Percentiles rank a stretch among this genome's conserved stretches.
Evolutionary conservation across 2,329 filamentous ascomycete species (phyloP).

Genomic region (Pezicula neosporulosa): DNA sequence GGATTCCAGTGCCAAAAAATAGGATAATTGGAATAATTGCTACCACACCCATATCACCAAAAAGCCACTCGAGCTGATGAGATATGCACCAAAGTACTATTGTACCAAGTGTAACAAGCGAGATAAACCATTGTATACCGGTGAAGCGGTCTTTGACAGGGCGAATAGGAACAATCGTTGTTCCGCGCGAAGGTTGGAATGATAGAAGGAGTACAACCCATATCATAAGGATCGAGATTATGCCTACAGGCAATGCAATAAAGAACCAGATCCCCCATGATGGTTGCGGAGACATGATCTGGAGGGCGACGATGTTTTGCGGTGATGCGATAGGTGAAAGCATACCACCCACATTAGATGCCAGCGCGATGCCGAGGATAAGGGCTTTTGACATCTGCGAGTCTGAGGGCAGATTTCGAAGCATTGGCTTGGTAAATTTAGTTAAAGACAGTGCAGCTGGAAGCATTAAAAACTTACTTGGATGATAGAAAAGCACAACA

Average conservation of each 20-base stretch:
- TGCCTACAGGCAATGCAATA: conserved; percentile 86
- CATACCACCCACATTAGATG: conserved; percentile 94
- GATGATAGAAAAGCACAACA: conserved; percentile 96
- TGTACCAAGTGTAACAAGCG: conserved; percentile 74
- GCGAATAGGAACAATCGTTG: conserved; percentile 86
- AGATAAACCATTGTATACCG: conserved; percentile 90
- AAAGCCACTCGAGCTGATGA: conserved; percentile 81
- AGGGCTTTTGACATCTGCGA: conserved; percentile 93
- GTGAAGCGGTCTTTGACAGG: conserved; percentile 86
- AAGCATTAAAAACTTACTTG: conserved; percentile 53
- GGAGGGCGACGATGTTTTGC: conserved; percentile 93
- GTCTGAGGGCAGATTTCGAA: conserved; percentile 86
- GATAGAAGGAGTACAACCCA: conserved; percentile 83
- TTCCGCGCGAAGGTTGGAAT: conserved; percentile 81
- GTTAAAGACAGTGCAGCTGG: neutral
- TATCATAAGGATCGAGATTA: conserved; percentile 82
- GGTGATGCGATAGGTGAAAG: conserved; percentile 96
- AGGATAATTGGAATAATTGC: conserved; percentile 93
- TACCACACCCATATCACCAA: conserved; percentile 98
- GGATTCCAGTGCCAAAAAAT: conserved; percentile 93
- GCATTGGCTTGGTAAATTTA: conserved; percentile 63
- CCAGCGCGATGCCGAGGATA: conserved; percentile 90
- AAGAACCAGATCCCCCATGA: conserved; percentile 98
- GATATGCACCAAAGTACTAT: conserved; percentile 91
- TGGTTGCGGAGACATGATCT: conserved; percentile 89